phyloP scores from a whole-genome alignment of 768 basidiomycete species.

The Trametes maxima region DNA sequence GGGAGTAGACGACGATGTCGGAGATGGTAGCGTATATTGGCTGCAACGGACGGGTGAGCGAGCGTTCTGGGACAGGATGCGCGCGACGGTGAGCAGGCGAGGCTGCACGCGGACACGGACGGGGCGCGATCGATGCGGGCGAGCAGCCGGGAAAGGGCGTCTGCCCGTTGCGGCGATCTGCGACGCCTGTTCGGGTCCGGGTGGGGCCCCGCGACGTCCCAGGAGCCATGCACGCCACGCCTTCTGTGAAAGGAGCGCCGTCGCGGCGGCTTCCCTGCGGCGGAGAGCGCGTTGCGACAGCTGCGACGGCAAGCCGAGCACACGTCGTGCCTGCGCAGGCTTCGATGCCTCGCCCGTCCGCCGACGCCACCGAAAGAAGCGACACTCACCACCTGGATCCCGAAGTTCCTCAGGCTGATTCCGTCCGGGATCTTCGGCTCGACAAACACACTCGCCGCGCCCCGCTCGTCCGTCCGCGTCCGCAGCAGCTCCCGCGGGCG shows the following conservation, averaged over 20 bases:
- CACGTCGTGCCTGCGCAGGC: neutral
- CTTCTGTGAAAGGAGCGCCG: conserved; percentile 14
- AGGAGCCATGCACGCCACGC: conserved; percentile 10
- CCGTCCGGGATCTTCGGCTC: conserved; percentile 77
- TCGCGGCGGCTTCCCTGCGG: neutral
- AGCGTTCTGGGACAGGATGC: neutral
- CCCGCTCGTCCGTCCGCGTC: conserved; percentile 22
- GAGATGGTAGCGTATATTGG: conserved; percentile 87
- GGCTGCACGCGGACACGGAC: neutral
- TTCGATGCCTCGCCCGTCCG: conserved; percentile 3
- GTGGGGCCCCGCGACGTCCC: conserved; percentile 8
- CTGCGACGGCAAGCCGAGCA: conserved; percentile 4
- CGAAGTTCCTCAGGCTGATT: conserved; percentile 84
- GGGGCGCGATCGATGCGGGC: conserved; percentile 7
- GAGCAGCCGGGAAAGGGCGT: conserved; percentile 1
- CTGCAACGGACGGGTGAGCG: conserved; percentile 39
- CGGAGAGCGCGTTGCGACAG: conserved; percentile 4
- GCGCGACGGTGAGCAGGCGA: neutral
- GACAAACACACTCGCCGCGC: conserved; percentile 48
- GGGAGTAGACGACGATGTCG: conserved; percentile 88
- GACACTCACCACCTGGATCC: conserved; percentile 79
- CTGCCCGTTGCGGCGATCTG: conserved; percentile 8
- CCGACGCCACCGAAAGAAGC: conserved; percentile 15
- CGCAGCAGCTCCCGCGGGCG: conserved; percentile 42
- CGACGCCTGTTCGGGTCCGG: conserved; percentile 10